These are phyloP conservation scores for Gremmenia infestans DNA, from an alignment of 2,329 filamentous ascomycete species.

Conservation along the genomic window DNA sequence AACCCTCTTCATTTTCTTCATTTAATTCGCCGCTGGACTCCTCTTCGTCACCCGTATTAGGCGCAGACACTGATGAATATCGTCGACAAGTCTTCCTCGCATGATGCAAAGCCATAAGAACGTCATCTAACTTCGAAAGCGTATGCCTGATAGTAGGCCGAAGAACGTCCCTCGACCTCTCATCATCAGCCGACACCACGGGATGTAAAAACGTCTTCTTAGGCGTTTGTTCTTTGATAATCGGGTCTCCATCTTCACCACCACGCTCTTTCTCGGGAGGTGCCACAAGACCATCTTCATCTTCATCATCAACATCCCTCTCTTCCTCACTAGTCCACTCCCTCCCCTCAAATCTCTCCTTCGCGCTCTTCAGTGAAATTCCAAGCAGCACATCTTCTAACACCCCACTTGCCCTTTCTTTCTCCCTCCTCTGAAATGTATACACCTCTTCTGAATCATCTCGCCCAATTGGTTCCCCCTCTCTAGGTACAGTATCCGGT, in stretches of 20 bases:
- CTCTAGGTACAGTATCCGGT: slow-evolving; percentile 54
- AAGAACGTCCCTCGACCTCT: slow-evolving; percentile 58
- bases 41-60: slow-evolving; percentile 26
- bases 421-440: slow-evolving; percentile 43
- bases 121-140: slow-evolving; percentile 61
- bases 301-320: slow-evolving; percentile 10
- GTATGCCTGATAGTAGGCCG: slow-evolving; percentile 66
- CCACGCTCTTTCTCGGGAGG: slow-evolving; percentile 8
- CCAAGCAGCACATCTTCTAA: slow-evolving; percentile 69
- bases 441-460: slow-evolving; percentile 46
- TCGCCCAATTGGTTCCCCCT: slow-evolving; percentile 44
- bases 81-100: slow-evolving; percentile 49
- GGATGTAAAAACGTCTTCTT: slow-evolving; percentile 34
- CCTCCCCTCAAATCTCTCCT: slow-evolving; percentile 52
- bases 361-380: slow-evolving; percentile 60
- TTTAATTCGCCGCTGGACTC: slow-evolving; percentile 1
- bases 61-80: slow-evolving; percentile 30
- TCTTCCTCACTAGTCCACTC: slow-evolving; percentile 27
- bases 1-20: not conserved
- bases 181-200: slow-evolving; percentile 64
- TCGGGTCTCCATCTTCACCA: slow-evolving; percentile 6
- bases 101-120: slow-evolving; percentile 67
- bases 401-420: slow-evolving; percentile 49
- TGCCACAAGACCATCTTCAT: slow-evolving; percentile 6
- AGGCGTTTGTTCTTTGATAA: slow-evolving; percentile 2